These are phyloP conservation scores for Trifolium subterraneum DNA, from an alignment of 306 rosid genomes.

Conservation along the genomic window DNA sequence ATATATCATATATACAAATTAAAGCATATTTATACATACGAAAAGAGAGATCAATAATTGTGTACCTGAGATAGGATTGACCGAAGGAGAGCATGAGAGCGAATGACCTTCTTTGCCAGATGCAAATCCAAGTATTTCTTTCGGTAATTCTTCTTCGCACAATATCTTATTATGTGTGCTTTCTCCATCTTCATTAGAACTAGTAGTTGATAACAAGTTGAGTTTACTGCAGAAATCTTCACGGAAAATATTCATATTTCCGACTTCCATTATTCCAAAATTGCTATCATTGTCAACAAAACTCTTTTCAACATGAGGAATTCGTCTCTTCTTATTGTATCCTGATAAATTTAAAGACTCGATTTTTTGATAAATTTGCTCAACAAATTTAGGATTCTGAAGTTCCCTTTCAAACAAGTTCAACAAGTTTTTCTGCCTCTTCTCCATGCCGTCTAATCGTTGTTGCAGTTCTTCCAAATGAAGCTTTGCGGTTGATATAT, in stretches of 20 bases:
- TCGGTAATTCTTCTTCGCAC: not conserved
- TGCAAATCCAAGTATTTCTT: not conserved
- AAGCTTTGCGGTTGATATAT: constrained; percentile 56
- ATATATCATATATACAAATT: not conserved
- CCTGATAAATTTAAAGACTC: constrained; percentile 74
- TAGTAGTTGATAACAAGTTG: too few relatives aligned
- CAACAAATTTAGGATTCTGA: constrained; percentile 67
- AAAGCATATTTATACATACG: not conserved
- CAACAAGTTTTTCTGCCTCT: constrained; percentile 68
- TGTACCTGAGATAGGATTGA: not conserved
- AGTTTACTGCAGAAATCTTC: not conserved
- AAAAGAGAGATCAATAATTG: too few relatives aligned
- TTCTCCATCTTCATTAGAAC: not conserved
- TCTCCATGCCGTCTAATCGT: constrained; percentile 63
- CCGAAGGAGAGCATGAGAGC: not conserved
- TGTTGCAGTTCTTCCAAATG: constrained; percentile 60
- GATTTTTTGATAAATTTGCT: constrained; percentile 65
- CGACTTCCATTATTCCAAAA: not conserved
- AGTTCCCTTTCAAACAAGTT: constrained; percentile 66
- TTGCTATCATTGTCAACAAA: not conserved
- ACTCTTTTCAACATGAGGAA: constrained; percentile 52
- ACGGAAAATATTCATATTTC: not conserved
- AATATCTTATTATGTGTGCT: not conserved
- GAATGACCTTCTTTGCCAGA: not conserved
- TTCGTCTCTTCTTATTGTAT: constrained; percentile 76